These are phyloP conservation scores for Paecilomyces sp. DNA, from an alignment of 2,329 filamentous ascomycete species.

Conservation along the genomic window DNA sequence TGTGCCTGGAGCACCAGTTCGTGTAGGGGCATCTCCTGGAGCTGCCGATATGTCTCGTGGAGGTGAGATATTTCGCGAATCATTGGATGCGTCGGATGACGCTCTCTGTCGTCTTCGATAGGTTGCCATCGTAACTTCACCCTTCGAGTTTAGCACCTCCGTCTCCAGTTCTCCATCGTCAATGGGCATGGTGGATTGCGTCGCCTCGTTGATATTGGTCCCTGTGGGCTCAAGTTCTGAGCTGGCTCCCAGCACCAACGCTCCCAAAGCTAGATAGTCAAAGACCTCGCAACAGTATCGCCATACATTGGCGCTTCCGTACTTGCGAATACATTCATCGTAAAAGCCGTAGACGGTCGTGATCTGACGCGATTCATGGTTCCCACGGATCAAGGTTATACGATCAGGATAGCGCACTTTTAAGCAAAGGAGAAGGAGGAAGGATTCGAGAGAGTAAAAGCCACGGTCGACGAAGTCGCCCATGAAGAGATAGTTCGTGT, in stretches of 20 bases:
- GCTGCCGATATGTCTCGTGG: constrained; percentile 38
- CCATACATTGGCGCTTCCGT: constrained; percentile 95
- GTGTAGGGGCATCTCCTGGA: constrained; percentile 37
- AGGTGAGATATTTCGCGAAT: constrained; percentile 30
- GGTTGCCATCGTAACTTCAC: constrained; percentile 62
- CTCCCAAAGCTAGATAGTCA: constrained; percentile 87
- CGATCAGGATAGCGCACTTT: constrained; percentile 97
- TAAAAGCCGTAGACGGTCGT: constrained; percentile 98
- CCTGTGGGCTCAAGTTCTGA: constrained; percentile 56
- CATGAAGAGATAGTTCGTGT: constrained; percentile 97
- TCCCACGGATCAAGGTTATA: constrained; percentile 91
- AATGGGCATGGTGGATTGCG: constrained; percentile 45
- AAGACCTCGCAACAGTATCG: constrained; percentile 96
- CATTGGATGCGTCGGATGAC: constrained; percentile 26
- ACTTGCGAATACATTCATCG: constrained; percentile 92
- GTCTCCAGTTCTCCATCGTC: constrained; percentile 75
- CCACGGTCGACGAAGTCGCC: constrained; percentile 97
- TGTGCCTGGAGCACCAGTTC: constrained; percentile 69
- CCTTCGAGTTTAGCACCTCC: constrained; percentile 81
- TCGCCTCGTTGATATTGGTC: constrained; percentile 37
- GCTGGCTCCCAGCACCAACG: constrained; percentile 79
- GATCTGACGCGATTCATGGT: constrained; percentile 94
- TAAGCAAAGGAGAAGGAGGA: constrained; percentile 87
- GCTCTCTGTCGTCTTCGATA: constrained; percentile 26
- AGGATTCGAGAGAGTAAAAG: constrained; percentile 96